phyloP scores from a whole-genome alignment of 441 rosid genomes.

The Euphorbia celastroides region DNA sequence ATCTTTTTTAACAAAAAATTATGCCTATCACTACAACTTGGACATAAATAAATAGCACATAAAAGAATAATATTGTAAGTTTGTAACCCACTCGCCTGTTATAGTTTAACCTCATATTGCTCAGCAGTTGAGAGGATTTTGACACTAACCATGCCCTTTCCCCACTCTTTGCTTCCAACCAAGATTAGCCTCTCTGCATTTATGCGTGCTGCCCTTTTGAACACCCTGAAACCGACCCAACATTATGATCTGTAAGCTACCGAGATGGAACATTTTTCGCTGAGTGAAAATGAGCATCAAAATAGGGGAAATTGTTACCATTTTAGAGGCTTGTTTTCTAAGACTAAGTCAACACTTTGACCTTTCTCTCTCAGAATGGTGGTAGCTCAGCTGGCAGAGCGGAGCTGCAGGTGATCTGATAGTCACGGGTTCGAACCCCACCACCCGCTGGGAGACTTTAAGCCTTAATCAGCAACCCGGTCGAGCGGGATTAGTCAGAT shows the following conservation, averaged over 20 bases:
- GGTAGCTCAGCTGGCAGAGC: slow-evolving; percentile 83
- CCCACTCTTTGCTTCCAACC: slow-evolving; percentile 77
- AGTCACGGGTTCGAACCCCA: too few relatives aligned
- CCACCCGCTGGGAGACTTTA: too few relatives aligned
- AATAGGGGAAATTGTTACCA: slow-evolving; percentile 34
- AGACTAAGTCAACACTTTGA: slow-evolving; percentile 71
- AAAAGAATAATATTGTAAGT: not conserved
- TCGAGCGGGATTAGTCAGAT: too few relatives aligned
- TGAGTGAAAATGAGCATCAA: not conserved
- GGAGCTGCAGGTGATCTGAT: too few relatives aligned
- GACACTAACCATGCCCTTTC: slow-evolving; percentile 69
- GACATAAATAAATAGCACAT: not conserved
- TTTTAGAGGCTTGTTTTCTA: slow-evolving; percentile 81
- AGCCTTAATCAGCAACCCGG: too few relatives aligned
- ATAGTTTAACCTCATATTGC: slow-evolving; percentile 72
- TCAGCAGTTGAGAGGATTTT: slow-evolving; percentile 68
- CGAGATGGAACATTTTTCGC: too few relatives aligned
- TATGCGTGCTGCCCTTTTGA: slow-evolving; percentile 75
- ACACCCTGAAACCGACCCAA: slow-evolving; percentile 47
- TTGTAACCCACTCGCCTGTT: slow-evolving; percentile 4
- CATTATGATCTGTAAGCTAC: not conserved
- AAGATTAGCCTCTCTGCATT: slow-evolving; percentile 65
- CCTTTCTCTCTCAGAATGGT: slow-evolving; percentile 66
- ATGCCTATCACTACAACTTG: not conserved
- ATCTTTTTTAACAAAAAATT: too few relatives aligned